Conservation (phyloP, 345 rosid genomes). For the Psidium guajava region DNA sequence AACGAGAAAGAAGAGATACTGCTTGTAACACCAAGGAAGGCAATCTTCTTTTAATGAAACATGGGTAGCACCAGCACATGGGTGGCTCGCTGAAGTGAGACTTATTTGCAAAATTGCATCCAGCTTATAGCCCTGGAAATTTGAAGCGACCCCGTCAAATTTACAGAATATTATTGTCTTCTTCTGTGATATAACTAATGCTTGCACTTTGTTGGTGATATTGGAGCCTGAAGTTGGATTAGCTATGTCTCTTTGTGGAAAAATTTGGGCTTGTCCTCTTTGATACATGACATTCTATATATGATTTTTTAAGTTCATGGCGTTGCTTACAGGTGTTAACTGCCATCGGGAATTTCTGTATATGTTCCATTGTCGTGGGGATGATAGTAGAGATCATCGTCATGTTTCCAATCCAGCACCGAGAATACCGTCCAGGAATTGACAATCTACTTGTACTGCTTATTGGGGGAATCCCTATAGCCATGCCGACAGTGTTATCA, state of each 20-base stretch:
- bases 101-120: neutral
- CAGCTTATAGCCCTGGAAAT: neutral
- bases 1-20: neutral
- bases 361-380: conserved; percentile 78
- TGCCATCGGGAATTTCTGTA: conserved; percentile 85
- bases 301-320: neutral
- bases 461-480: conserved; percentile 67
- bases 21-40: neutral
- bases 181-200: neutral
- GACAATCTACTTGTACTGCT: conserved; percentile 64
- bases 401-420: conserved; percentile 81
- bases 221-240: neutral
- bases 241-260: neutral
- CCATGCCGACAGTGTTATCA: conserved; percentile 65
- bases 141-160: neutral
- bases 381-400: conserved; percentile 72
- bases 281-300: neutral
- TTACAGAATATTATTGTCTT: neutral
- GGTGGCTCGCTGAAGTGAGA: neutral
- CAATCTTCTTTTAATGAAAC: neutral
- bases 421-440: conserved; percentile 75
- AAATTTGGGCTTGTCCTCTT: neutral
- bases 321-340: conserved; percentile 48
- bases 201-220: neutral
- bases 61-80: neutral